Evolutionary conservation across 2,329 filamentous ascomycete species (phyloP).

Genomic region (Hymenoscyphus repandus): DNA sequence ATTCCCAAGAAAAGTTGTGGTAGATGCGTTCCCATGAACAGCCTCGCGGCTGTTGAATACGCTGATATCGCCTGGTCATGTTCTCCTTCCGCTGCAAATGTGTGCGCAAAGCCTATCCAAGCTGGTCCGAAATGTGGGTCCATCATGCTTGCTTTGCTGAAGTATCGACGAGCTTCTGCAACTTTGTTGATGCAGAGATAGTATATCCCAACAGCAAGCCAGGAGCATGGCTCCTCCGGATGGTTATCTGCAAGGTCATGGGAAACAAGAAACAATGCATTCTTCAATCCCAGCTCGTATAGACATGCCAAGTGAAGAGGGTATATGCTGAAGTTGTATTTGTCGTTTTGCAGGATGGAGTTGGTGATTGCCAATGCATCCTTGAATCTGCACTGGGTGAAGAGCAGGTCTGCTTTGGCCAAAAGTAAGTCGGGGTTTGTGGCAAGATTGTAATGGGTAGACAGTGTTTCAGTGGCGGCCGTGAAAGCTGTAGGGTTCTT

Average conservation of each 20-base stretch:
- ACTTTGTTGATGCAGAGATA: slow-evolving; percentile 87
- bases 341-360: slow-evolving; percentile 73
- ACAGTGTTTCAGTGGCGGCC: slow-evolving; percentile 81
- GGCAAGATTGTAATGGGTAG: slow-evolving; percentile 85
- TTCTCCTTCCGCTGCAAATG: slow-evolving; percentile 94
- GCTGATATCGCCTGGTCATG: slow-evolving; percentile 98
- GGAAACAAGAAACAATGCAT: slow-evolving; percentile 83
- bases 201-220: slow-evolving; percentile 92
- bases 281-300: slow-evolving; percentile 80
- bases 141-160: slow-evolving; percentile 96
- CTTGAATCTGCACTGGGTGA: slow-evolving; percentile 89
- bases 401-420: slow-evolving; percentile 83
- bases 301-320: slow-evolving; percentile 89
- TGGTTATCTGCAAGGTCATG: slow-evolving; percentile 91
- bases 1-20: slow-evolving; percentile 95
- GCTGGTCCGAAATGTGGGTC: slow-evolving; percentile 95
- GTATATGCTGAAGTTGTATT: slow-evolving; percentile 84
- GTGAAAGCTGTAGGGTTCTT: slow-evolving; percentile 79
- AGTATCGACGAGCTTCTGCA: slow-evolving; percentile 89
- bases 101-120: slow-evolving; percentile 98
- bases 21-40: slow-evolving; percentile 96
- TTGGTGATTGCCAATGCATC: slow-evolving; percentile 82
- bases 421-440: slow-evolving; percentile 86
- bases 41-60: slow-evolving; percentile 87
- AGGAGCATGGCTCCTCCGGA: slow-evolving; percentile 84